Evolutionary conservation across 164 flowering plant genomes (phyloP).

Genomic region (Sextonia rubra): DNA sequence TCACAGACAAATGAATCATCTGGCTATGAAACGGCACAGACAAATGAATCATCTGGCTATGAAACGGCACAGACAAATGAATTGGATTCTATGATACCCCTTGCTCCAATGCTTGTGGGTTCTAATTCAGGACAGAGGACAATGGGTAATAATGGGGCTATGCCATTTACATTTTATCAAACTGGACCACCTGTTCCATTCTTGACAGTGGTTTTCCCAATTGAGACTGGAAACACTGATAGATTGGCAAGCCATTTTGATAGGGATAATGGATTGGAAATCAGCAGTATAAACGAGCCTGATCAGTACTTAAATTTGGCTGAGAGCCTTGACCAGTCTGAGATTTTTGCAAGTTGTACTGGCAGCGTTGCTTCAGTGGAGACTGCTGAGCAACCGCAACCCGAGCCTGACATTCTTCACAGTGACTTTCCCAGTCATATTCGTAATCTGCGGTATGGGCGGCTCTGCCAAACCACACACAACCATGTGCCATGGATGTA

Average conservation of each 20-base stretch:
- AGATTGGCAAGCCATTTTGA: constrained; percentile 43
- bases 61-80: constrained; percentile 42
- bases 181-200: constrained; percentile 95
- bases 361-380: constrained; percentile 31
- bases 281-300: constrained; percentile 26
- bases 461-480: constrained; percentile 66
- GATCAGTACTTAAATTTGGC: constrained; percentile 47
- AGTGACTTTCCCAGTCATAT: constrained; percentile 85
- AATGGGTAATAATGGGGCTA: constrained; percentile 40
- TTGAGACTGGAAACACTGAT: constrained; percentile 48
- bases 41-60: constrained; percentile 7
- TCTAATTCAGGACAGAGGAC: constrained; percentile 51
- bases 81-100: constrained; percentile 59
- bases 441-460: constrained; percentile 82
- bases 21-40: no score
- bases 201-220: constrained; percentile 62
- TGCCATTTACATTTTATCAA: constrained; percentile 68
- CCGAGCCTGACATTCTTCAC: constrained; percentile 76
- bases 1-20: neutral
- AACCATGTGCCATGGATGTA: constrained; percentile 44
- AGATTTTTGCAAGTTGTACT: constrained; percentile 29
- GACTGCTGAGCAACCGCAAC: constrained; percentile 29
- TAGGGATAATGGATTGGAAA: constrained; percentile 45
- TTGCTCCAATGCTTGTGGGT: constrained; percentile 60
- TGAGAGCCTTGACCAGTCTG: constrained; percentile 44